Conservation (phyloP, 768 basidiomycete species). For the Serendipita sp. region DNA sequence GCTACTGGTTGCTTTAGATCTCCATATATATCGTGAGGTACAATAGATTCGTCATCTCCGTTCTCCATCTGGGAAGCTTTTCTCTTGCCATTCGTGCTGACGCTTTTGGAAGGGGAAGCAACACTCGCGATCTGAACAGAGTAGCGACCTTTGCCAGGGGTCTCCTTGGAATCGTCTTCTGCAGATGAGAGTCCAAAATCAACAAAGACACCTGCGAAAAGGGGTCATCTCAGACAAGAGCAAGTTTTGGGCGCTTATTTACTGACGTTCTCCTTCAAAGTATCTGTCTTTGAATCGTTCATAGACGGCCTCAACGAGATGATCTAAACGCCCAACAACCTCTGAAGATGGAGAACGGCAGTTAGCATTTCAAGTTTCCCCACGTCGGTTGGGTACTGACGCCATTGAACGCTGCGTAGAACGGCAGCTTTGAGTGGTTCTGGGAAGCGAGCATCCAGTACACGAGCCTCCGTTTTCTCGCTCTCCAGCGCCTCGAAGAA, state of each 20-base stretch:
- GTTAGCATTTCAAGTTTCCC: constrained; percentile 11
- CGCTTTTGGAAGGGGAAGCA: neutral
- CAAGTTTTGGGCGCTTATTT: constrained; percentile 7
- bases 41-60: constrained; percentile 29
- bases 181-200: neutral
- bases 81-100: neutral
- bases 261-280: constrained; percentile 78
- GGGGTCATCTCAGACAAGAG: constrained; percentile 54
- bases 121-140: neutral
- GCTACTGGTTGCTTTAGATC: constrained; percentile 63
- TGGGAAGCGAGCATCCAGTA: constrained; percentile 82
- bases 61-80: constrained; percentile 1
- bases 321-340: constrained; percentile 92
- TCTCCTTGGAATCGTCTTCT: neutral
- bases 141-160: neutral
- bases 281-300: constrained; percentile 95
- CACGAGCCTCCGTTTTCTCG: constrained; percentile 76
- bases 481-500: constrained; percentile 90
- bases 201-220: constrained; percentile 24
- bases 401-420: constrained; percentile 89
- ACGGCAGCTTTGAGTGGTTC: constrained; percentile 84
- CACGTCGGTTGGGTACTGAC: constrained; percentile 27
- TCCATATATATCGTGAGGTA: constrained; percentile 51
- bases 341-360: constrained; percentile 32
- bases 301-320: constrained; percentile 84